Conservation (phyloP, 2,329 filamentous ascomycete genomes). For the Simplicillium sp. region DNA sequence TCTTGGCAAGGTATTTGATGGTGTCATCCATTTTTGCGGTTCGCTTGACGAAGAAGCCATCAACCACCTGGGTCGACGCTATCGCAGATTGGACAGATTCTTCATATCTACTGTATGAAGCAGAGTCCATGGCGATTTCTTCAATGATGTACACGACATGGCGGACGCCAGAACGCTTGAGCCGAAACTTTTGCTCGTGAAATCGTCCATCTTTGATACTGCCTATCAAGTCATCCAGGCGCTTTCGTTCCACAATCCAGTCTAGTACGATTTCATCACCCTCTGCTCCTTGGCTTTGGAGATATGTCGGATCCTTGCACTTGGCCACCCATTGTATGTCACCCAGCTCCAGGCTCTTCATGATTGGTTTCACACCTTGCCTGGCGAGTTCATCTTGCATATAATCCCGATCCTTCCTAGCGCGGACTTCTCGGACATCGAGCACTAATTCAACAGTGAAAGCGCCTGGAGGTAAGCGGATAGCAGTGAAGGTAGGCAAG, state of each 20-base stretch:
- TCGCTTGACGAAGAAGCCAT: conserved; percentile 70
- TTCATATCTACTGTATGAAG: conserved; percentile 45
- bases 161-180: conserved; percentile 61
- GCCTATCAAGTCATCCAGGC: conserved; percentile 68
- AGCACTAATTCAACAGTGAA: conserved; percentile 67
- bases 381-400: conserved; percentile 63
- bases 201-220: conserved; percentile 79
- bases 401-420: conserved; percentile 66
- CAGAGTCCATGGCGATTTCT: conserved; percentile 53
- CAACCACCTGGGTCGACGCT: conserved; percentile 67
- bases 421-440: conserved; percentile 65
- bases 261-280: conserved; percentile 67
- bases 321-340: conserved; percentile 76
- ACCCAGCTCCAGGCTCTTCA: conserved; percentile 61
- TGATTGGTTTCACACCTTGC: conserved; percentile 54
- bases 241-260: conserved; percentile 73
- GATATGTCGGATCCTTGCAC: conserved; percentile 47
- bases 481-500: conserved; percentile 45
- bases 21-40: conserved; percentile 70
- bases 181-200: conserved; percentile 75
- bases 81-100: conserved; percentile 65
- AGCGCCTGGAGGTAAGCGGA: conserved; percentile 51
- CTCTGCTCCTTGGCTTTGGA: conserved; percentile 47
- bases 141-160: conserved; percentile 75
- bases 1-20: conserved; percentile 62